Evolutionary conservation across 2,329 filamentous ascomycete species (phyloP), one percentile per base, ranked within the genome.

Genomic region (Colletotrichum sp.): DNA sequence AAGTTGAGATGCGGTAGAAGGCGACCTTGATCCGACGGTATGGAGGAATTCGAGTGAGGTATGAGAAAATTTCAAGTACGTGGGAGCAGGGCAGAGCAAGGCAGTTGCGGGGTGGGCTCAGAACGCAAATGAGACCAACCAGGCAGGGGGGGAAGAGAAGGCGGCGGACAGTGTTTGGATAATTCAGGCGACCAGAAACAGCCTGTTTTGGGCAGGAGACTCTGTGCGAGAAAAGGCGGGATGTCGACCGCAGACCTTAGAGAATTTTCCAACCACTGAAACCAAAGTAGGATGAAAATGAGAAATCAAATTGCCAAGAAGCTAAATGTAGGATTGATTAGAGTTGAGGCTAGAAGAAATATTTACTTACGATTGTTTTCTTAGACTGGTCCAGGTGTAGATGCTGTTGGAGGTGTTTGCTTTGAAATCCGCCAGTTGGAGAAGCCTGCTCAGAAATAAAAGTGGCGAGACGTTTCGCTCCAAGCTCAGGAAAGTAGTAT

Each of bases 391-490:
- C 10, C 43, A 21, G 43, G n/a, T 52, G n/a, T 13, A 52, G 43
- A 21, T 52, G 0, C 2, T 52, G 2, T 5, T 0, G 10, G 10
- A 21, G 5, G 43, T 52, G n/a, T 52, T 52, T 3, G 5, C n/a
- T 7, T 21, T 2, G 43, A 52, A 7, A 52, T 52, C 5, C 6
- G 43, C 43, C 7, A 13, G 43, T 2, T 0, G 1, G 43, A 52
- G 4, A 52, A 52, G n/a, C 7, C 6, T 52, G 43, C 4, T 7
- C 10, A 21, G n/a, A 21, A 52, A 52, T 2, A 13, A 21, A 52
- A 52, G 43, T 4, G 4, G 6, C n/a, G 3, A 7, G 43, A 7
- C 5, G 10, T 21, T 52, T 52, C 43, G 4, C 10, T 52, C 7
- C n/a, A 5, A 52, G 43, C 21, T 52, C 1, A 1, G 43, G 43